Percentiles rank a stretch among this genome's conserved stretches.
phyloP scores from a whole-genome alignment of 768 basidiomycete genomes.

The Sistotremastrum suecicum region DNA sequence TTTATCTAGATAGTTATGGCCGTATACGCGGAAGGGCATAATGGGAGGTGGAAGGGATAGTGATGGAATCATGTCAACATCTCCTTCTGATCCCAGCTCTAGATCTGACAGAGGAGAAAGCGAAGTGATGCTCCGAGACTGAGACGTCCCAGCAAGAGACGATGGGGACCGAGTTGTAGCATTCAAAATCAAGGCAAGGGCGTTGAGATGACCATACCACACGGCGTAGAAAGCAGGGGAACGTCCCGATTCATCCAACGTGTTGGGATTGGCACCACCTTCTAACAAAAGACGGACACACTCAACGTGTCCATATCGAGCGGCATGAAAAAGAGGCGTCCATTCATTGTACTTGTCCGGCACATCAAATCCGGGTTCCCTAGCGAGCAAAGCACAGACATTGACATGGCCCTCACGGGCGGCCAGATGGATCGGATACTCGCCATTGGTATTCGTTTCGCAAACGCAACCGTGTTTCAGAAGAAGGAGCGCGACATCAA shows the following conservation, averaged over 20 bases:
- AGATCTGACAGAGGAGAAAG: conserved; percentile 16
- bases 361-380: conserved; percentile 65
- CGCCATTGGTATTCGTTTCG: conserved; percentile 84
- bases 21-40: conserved; percentile 95
- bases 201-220: conserved; percentile 81
- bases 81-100: conserved; percentile 35
- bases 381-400: conserved; percentile 67
- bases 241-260: conserved; percentile 73
- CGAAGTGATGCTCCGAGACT: conserved; percentile 8
- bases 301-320: conserved; percentile 64
- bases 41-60: conserved; percentile 95
- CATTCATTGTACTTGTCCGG: conserved; percentile 97
- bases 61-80: conserved; percentile 86
- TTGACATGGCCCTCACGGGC: conserved; percentile 81
- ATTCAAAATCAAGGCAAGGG: conserved; percentile 44
- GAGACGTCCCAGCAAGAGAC: not conserved
- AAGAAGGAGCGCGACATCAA: conserved; percentile 66
- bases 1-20: conserved; percentile 88
- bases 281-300: conserved; percentile 71
- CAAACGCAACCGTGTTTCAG: conserved; percentile 66
- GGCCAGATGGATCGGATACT: conserved; percentile 93
- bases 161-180: conserved; percentile 19
- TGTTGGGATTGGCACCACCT: conserved; percentile 64
- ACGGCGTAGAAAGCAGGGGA: conserved; percentile 87
- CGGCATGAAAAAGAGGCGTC: conserved; percentile 94